Conservation (phyloP, 306 rosid genomes). For the Rubus idaeus region DNA sequence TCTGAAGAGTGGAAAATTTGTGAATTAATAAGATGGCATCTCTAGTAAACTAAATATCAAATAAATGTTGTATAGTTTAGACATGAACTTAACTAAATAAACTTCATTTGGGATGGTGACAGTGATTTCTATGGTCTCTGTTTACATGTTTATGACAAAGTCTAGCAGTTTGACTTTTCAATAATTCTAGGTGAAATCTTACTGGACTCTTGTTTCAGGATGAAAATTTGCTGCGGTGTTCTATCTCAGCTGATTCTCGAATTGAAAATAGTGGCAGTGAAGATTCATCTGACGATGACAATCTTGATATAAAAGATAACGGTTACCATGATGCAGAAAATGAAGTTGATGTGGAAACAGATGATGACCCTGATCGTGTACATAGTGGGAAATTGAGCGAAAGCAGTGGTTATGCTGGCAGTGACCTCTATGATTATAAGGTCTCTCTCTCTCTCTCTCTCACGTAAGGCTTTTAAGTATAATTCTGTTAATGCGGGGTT, state of each 20-base stretch:
- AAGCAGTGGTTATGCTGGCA: conserved; percentile 97
- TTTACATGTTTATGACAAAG: conserved; percentile 1
- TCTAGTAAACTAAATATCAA: background rate
- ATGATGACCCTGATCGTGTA: conserved; percentile 83
- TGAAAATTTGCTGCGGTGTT: conserved; percentile 86
- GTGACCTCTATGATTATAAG: conserved; percentile 98
- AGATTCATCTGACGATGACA: conserved; percentile 84
- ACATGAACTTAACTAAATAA: background rate
- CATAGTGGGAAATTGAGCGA: conserved; percentile 94
- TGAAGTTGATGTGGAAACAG: conserved; percentile 90
- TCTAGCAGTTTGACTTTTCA: background rate
- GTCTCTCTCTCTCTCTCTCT: conserved; percentile 37
- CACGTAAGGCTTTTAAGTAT: background rate
- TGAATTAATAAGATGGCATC: background rate
- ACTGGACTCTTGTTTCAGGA: conserved; percentile 54
- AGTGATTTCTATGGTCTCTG: background rate
- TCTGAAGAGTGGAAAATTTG: background rate
- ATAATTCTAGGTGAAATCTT: conserved; percentile 10
- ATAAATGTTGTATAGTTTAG: background rate
- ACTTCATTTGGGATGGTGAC: background rate
- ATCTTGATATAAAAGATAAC: conserved; percentile 73
- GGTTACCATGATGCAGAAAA: conserved; percentile 96
- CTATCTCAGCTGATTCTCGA: conserved; percentile 94
- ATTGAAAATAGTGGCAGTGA: conserved; percentile 86
- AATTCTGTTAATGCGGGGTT: background rate